Conservation (phyloP, 495 filamentous ascomycete genomes). For the Aspergillus nanangensis region DNA sequence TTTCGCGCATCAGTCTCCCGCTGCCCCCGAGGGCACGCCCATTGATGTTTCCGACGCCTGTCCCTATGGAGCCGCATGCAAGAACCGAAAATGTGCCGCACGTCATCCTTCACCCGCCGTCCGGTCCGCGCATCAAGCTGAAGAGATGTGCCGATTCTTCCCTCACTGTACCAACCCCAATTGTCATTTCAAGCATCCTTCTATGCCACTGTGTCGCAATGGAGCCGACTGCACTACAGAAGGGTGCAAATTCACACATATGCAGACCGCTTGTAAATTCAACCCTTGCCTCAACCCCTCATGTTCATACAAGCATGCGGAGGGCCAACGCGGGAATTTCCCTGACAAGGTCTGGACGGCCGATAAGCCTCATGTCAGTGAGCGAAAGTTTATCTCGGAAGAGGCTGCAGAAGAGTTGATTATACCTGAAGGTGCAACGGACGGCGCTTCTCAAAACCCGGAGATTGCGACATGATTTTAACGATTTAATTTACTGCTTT, state of each 20-base stretch:
- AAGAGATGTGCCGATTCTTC: constrained; percentile 90
- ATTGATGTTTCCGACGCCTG: constrained; percentile 80
- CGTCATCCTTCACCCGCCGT: constrained; percentile 89
- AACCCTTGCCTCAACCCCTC: constrained; percentile 81
- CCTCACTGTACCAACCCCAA: constrained; percentile 85
- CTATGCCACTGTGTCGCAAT: constrained; percentile 81
- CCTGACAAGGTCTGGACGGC: constrained; percentile 89
- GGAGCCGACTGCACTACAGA: constrained; percentile 82
- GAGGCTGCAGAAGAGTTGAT: constrained; percentile 71
- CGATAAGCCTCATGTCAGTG: constrained; percentile 69
- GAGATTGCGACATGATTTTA: constrained; percentile 36
- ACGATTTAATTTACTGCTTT: not conserved
- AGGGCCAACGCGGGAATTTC: constrained; percentile 77
- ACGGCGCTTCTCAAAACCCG: constrained; percentile 21
- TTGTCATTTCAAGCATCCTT: constrained; percentile 83
- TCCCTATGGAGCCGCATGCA: constrained; percentile 84
- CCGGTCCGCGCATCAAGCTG: constrained; percentile 68
- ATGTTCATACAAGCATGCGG: constrained; percentile 87
- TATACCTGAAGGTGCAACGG: constrained; percentile 53
- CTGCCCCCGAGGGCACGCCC: constrained; percentile 73
- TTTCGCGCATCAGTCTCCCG: constrained; percentile 92
- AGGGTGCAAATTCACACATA: constrained; percentile 87
- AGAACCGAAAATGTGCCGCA: constrained; percentile 88
- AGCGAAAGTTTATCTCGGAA: constrained; percentile 85
- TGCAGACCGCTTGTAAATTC: constrained; percentile 79